A percentile compares a stretch with the other conserved stretches of the same genome.
These are phyloP conservation scores for Mycothermus thermophilus DNA, from an alignment of 495 filamentous ascomycete genomes.

Conservation along the genomic window DNA sequence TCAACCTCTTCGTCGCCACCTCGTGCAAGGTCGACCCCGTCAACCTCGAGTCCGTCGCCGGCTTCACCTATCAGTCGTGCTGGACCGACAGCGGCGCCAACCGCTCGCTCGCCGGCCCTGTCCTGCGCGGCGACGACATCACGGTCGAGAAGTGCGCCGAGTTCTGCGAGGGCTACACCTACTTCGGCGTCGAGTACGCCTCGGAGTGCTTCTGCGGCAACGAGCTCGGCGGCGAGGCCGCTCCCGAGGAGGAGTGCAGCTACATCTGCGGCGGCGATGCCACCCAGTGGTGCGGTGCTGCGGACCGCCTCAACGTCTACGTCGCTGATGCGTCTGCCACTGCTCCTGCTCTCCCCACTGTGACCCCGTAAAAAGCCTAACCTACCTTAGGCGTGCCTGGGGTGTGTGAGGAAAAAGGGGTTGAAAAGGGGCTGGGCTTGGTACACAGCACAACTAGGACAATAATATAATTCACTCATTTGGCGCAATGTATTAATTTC, in stretches of 20 bases:
- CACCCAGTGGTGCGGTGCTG: conserved; percentile 6
- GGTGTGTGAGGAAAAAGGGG: too few species aligned
- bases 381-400: too few species aligned
- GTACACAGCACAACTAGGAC: too few species aligned
- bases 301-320: conserved; percentile 9
- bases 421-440: too few species aligned
- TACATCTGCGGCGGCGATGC: conserved; percentile 8
- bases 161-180: conserved; percentile 12
- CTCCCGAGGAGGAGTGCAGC: conserved; percentile 8
- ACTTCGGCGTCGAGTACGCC: conserved; percentile 10
- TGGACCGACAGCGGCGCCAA: conserved; percentile 18
- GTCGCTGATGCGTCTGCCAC: not conserved
- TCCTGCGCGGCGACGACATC: conserved; percentile 12
- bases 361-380: too few species aligned
- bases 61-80: conserved; percentile 23
- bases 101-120: conserved; percentile 11
- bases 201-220: conserved; percentile 13
- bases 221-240: conserved; percentile 2
- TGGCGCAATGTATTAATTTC: too few species aligned
- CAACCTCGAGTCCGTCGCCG: conserved; percentile 16
- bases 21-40: conserved; percentile 3
- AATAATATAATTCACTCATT: too few species aligned
- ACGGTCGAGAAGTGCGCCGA: conserved; percentile 22
- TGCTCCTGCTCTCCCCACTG: not conserved
- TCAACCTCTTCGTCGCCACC: conserved; percentile 12